Evolutionary conservation across 257 asterid species (phyloP).

Genomic region (Ilex asprella): DNA sequence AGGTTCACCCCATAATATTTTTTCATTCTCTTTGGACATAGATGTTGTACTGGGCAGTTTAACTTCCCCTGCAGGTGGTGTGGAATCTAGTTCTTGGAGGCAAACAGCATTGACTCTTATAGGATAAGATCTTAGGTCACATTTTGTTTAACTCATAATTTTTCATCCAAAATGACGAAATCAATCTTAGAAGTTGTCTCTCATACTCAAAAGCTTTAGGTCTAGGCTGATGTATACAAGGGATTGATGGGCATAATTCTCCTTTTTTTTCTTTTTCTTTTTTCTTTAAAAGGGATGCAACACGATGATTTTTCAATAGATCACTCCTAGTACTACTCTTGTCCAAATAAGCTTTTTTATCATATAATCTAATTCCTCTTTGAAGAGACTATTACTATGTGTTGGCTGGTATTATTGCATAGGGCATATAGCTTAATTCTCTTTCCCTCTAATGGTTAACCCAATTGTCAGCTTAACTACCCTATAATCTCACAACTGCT

Average conservation of each 20-base stretch:
- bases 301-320: too few relatives aligned
- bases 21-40: too few relatives aligned
- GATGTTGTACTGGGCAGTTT: constrained; percentile 24
- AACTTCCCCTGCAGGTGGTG: constrained; percentile 27
- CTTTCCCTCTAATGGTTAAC: too few relatives aligned
- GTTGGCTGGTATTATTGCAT: neutral
- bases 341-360: too few relatives aligned
- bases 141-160: neutral
- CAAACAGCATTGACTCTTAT: constrained; percentile 4
- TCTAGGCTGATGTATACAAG: too few relatives aligned
- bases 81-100: constrained; percentile 21
- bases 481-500: neutral
- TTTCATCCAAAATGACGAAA: neutral
- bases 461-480: too few relatives aligned
- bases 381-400: neutral
- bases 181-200: neutral
- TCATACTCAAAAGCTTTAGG: neutral
- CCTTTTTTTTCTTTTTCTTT: too few relatives aligned
- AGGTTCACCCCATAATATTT: too few relatives aligned
- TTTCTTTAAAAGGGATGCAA: too few relatives aligned
- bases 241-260: too few relatives aligned
- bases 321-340: too few relatives aligned
- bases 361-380: too few relatives aligned
- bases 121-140: neutral
- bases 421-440: neutral